phyloP scores from a whole-genome alignment of 2,329 filamentous ascomycete genomes.

The Cercospora sp. region DNA sequence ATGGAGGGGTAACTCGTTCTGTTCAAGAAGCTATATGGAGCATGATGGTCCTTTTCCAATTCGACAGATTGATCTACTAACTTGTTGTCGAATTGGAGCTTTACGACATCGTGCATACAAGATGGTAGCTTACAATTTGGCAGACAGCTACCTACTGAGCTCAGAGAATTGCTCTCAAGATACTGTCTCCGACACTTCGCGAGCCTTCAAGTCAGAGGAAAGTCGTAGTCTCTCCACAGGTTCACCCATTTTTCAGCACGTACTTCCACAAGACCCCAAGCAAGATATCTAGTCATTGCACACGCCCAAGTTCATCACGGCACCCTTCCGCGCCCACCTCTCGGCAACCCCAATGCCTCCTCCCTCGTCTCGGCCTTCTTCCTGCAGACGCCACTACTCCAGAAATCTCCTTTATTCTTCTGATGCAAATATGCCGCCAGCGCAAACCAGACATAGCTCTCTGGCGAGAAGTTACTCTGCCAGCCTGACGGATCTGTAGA shows the following conservation, averaged over 20 bases:
- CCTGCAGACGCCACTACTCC: constrained; percentile 6
- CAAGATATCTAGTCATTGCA: too few relatives aligned
- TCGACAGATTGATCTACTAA: background rate
- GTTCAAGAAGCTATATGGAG: background rate
- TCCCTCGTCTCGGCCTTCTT: constrained; percentile 7
- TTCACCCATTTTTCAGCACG: background rate
- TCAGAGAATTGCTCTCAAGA: background rate
- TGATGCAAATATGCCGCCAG: constrained; percentile 11
- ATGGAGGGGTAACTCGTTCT: background rate
- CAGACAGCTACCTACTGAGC: background rate
- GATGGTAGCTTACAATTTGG: background rate
- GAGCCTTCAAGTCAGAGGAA: background rate
- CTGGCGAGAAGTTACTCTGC: background rate
- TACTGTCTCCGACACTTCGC: background rate
- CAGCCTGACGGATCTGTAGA: background rate
- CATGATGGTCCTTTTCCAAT: background rate
- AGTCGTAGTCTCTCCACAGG: background rate
- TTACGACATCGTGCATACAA: background rate
- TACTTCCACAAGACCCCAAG: background rate
- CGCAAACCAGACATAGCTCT: constrained; percentile 17
- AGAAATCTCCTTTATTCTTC: constrained; percentile 9
- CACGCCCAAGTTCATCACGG: background rate
- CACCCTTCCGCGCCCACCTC: background rate
- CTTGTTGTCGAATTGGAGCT: background rate
- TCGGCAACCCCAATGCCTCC: constrained; percentile 6